These are phyloP conservation scores for Cryptococcus neoformans DNA, from an alignment of 1,284 basidiomycete genomes.

Conservation along the genomic window DNA sequence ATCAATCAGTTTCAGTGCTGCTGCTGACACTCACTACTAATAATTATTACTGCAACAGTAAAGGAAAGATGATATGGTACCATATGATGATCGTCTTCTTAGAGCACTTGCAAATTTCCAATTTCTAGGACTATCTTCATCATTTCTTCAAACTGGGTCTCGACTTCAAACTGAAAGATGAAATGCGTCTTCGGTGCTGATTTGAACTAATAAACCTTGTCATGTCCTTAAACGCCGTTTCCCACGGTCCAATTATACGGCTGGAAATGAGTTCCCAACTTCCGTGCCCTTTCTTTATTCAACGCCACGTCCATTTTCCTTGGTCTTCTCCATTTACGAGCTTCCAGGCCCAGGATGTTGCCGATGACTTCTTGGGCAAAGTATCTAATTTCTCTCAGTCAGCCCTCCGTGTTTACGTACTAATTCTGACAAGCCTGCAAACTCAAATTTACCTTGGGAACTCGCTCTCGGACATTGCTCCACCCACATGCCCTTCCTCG, in stretches of 20 bases:
- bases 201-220: no score
- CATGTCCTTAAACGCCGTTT: no score
- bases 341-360: conserved; percentile 81
- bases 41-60: no score
- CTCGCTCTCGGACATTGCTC: conserved; percentile 58
- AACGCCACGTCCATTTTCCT: conserved; percentile 65
- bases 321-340: conserved; percentile 81
- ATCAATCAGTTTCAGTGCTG: no score
- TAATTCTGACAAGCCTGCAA: not conserved
- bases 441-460: conserved; percentile 61
- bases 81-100: no score
- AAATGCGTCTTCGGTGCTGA: no score
- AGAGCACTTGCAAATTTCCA: no score
- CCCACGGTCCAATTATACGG: conserved; percentile 49
- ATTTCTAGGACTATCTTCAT: no score
- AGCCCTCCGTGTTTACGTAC: not conserved
- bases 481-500: conserved; percentile 58
- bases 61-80: no score
- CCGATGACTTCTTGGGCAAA: conserved; percentile 96
- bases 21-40: no score
- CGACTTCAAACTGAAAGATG: no score
- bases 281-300: conserved; percentile 66
- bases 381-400: conserved; percentile 56
- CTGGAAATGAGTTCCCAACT: conserved; percentile 48
- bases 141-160: no score